Base-by-base conservation (phyloP, 2,329 filamentous ascomycete species). In the Incumbomyces delicatus region DNA sequence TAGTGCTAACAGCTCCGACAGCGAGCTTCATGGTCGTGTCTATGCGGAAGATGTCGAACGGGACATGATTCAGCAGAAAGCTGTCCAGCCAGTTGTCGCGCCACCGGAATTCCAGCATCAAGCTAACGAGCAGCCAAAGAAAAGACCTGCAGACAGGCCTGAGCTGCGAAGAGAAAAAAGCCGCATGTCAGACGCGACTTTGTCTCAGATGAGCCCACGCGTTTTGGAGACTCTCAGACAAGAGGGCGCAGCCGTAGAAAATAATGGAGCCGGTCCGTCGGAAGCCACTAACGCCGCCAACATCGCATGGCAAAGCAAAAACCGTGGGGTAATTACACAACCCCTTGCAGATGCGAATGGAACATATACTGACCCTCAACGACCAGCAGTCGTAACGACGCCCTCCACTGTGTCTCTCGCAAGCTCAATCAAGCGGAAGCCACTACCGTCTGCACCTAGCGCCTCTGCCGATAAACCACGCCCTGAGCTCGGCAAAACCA, bases 101-200 rank as follows among this genome's bases (percentile, higher is more conserved):
- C 89, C 90, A 1, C 90, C 90, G 2, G 80, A 79, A 10, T 90
- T 95, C 62, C 76, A 80, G 40, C 87, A 95, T 63, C 74, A 76
- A 32, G 78, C 88, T 11, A 79, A 83, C 50, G 76, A 83, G 43
- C 76, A 78, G 41, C 88, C 88, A 4, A 71, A 73, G 1, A 80
- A 76, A 49, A 78, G 78, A 51, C 85, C 85, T 0, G 80, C 85
- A 56, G 79, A 86, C 48, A 82, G 87, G 27, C 78, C 84, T 12
- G 86, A 92, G 60, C 72, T 90, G 57, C 82, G 85, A 52, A 81
- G 81, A 53, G 87, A 85, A 43, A 92, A 87, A 56, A 88, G 83
- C 56, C 82, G 87, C 17, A 81, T 96, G 62, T 95, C 92, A 20
- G 77, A 75, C 55, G 81, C 80, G 1, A 96, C 90, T 1, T 72